Conservation (phyloP, 768 basidiomycete species). For the Krasilnikovozyma curviuscula region DNA sequence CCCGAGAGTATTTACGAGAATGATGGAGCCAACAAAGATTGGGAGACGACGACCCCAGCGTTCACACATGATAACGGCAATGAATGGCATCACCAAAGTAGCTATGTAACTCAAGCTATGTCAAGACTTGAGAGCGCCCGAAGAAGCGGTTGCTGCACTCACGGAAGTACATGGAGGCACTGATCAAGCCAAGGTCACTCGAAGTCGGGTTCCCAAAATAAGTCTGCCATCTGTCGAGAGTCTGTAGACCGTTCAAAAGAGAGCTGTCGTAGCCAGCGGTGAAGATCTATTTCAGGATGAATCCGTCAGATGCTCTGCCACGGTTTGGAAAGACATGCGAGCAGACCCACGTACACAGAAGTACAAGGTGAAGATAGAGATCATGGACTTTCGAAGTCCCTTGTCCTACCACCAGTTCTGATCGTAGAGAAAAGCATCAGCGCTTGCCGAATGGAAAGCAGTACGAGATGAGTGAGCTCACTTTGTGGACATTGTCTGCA, state of each 20-base stretch:
- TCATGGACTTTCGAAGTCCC: conserved; percentile 6
- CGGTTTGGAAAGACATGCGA: background rate
- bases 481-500: too few relatives aligned
- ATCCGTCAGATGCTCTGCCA: too few relatives aligned
- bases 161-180: too few relatives aligned
- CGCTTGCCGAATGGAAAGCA: too few relatives aligned
- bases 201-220: background rate
- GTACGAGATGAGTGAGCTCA: too few relatives aligned
- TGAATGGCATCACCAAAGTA: conserved; percentile 4
- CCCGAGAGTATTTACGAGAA: too few relatives aligned
- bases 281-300: background rate
- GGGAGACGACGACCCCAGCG: conserved; percentile 3
- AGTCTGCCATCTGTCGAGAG: conserved; percentile 1
- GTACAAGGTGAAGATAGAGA: conserved; percentile 8
- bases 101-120: too few relatives aligned
- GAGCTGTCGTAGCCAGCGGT: conserved; percentile 9
- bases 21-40: conserved; percentile 4
- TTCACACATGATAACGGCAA: conserved; percentile 2
- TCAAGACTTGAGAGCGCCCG: too few relatives aligned
- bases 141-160: too few relatives aligned
- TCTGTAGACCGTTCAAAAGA: background rate
- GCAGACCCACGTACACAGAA: conserved; percentile 6
- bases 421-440: too few relatives aligned
- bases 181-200: background rate
- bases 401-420: conserved; percentile 10